These are phyloP conservation scores for Austroboletus rostrupii DNA, from an alignment of 1,284 basidiomycete species.

Conservation along the genomic window DNA sequence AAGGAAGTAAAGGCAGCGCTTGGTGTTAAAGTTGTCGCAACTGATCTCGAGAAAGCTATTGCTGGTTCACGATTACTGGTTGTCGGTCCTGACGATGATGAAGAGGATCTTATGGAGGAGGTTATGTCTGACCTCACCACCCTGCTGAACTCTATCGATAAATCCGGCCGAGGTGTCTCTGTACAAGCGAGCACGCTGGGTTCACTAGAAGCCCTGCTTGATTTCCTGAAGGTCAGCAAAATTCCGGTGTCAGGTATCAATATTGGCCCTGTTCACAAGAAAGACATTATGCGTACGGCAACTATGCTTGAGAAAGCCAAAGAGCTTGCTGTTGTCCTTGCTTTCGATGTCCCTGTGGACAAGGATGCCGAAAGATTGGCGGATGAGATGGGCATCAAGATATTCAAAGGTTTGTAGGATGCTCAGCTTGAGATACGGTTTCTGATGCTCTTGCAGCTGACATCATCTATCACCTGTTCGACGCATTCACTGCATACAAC, in stretches of 20 bases:
- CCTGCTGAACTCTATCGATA: constrained; percentile 89
- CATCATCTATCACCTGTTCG: constrained; percentile 99
- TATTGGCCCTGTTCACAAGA: constrained; percentile 97
- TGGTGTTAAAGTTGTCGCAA: constrained; percentile 94
- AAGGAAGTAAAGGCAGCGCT: constrained; percentile 97
- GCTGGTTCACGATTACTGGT: constrained; percentile 95
- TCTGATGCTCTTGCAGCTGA: constrained; percentile 55
- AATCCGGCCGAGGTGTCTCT: constrained; percentile 92
- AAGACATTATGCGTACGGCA: constrained; percentile 88
- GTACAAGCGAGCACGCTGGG: constrained; percentile 98
- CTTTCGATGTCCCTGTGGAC: constrained; percentile 94
- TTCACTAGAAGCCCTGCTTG: constrained; percentile 93
- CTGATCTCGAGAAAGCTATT: constrained; percentile 98
- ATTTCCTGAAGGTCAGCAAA: constrained; percentile 94
- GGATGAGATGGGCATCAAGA: constrained; percentile 88
- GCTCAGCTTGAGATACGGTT: neutral
- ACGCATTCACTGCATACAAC: constrained; percentile 97
- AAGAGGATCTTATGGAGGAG: constrained; percentile 92
- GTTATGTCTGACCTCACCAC: constrained; percentile 96
- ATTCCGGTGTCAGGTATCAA: constrained; percentile 98
- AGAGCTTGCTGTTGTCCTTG: constrained; percentile 92
- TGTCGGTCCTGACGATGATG: constrained; percentile 91
- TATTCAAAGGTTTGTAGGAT: constrained; percentile 77
- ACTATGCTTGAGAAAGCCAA: constrained; percentile 97
- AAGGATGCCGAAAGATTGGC: constrained; percentile 90